Evolutionary conservation across 306 rosid species (phyloP).

Genomic region (Alnus rubra): DNA sequence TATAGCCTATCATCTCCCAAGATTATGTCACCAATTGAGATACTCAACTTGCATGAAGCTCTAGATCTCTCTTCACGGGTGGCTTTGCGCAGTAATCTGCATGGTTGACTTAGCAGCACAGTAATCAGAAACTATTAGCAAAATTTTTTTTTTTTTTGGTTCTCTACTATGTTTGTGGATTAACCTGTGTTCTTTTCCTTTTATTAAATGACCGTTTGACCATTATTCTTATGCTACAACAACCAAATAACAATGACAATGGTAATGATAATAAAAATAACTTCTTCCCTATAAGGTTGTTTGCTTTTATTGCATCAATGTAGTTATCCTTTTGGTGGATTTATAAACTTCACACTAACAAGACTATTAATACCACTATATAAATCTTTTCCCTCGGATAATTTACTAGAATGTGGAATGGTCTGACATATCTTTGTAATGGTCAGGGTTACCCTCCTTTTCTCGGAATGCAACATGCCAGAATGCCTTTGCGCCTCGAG

Average conservation of each 20-base stretch:
- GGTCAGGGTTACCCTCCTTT: constrained; percentile 82
- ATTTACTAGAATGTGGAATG: not conserved
- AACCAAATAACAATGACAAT: not conserved
- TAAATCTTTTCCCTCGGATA: not conserved
- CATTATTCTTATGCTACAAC: not conserved
- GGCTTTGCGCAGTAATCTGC: not conserved
- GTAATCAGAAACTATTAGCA: not conserved
- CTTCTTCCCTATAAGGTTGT: not conserved
- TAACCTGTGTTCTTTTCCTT: not conserved
- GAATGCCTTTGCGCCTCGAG: constrained; percentile 97
- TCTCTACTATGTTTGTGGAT: not conserved
- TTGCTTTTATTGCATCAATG: not conserved
- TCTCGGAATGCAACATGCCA: constrained; percentile 86
- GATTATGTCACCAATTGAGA: not conserved
- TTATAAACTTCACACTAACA: too few species aligned
- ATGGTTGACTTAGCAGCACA: not conserved
- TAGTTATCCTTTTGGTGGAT: not conserved
- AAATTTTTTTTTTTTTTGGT: not conserved
- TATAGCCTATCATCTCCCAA: not conserved
- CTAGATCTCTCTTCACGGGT: not conserved
- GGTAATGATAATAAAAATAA: not conserved
- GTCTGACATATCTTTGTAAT: constrained; percentile 16
- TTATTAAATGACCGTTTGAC: not conserved
- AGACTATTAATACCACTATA: not conserved
- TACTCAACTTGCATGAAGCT: not conserved